Conservation (phyloP, 2,329 filamentous ascomycete genomes). For the Shiraia sp. region DNA sequence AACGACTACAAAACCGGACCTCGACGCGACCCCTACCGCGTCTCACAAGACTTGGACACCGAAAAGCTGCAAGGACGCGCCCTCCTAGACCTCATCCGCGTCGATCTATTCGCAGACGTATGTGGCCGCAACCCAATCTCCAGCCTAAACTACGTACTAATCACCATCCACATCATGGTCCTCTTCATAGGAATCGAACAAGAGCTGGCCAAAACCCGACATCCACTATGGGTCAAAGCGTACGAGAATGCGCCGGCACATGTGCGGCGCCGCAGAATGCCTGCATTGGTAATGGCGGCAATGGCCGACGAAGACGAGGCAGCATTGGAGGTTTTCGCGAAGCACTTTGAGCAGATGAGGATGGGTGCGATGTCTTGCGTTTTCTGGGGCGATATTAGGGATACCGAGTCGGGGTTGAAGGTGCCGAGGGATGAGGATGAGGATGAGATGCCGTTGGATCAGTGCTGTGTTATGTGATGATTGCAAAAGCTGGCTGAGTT, state of each 20-base stretch:
- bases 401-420: slow-evolving; percentile 9
- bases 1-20: slow-evolving; percentile 10
- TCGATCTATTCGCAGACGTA: slow-evolving; percentile 18
- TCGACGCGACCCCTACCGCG: slow-evolving; percentile 10
- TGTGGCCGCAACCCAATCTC: slow-evolving; percentile 16
- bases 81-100: slow-evolving; percentile 13
- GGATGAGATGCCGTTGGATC: slow-evolving; percentile 8
- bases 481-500: not conserved
- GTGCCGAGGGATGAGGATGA: slow-evolving; percentile 1
- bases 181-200: slow-evolving; percentile 16
- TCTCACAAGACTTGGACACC: slow-evolving; percentile 8
- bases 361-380: slow-evolving; percentile 10
- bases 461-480: slow-evolving; percentile 16
- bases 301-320: slow-evolving; percentile 13
- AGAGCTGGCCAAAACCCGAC: slow-evolving; percentile 9
- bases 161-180: slow-evolving; percentile 13
- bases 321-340: slow-evolving; percentile 12
- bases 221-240: slow-evolving; percentile 12
- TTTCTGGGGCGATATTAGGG: slow-evolving; percentile 15
- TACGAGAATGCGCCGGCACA: slow-evolving; percentile 10
- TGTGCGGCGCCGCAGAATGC: slow-evolving; percentile 11
- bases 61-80: slow-evolving; percentile 6
- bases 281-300: slow-evolving; percentile 9
- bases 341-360: slow-evolving; percentile 10
- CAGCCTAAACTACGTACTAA: slow-evolving; percentile 13